Conservation (phyloP, 2,329 filamentous ascomycete species). For the Leptosphaerulina australis region DNA sequence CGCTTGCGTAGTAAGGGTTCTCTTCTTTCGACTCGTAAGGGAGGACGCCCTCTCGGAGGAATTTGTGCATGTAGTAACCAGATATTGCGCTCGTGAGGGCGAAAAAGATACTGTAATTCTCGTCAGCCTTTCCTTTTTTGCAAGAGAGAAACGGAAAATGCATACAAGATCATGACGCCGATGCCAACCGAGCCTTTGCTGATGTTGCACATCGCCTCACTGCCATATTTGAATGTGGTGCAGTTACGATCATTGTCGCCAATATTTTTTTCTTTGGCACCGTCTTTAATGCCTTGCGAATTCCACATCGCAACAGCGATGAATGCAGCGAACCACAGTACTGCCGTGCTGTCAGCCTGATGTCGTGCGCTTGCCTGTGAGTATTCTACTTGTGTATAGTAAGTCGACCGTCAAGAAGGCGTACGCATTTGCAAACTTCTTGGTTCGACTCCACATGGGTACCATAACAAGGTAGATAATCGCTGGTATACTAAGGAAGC, state of each 20-base stretch:
- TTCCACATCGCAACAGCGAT: slow-evolving; percentile 63
- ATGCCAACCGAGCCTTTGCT: slow-evolving; percentile 62
- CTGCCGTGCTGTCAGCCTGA: slow-evolving; percentile 7
- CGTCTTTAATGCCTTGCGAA: slow-evolving; percentile 58
- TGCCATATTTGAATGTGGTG: slow-evolving; percentile 62
- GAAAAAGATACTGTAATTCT: slow-evolving; percentile 58
- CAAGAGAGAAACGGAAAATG: slow-evolving; percentile 5
- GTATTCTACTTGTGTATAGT: slow-evolving; percentile 47
- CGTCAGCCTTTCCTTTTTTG: background rate
- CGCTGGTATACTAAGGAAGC: slow-evolving; percentile 64
- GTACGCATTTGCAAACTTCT: slow-evolving; percentile 64
- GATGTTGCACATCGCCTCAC: slow-evolving; percentile 61
- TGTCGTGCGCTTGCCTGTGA: no score
- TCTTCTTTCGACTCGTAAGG: slow-evolving; percentile 53
- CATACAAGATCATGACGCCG: slow-evolving; percentile 63
- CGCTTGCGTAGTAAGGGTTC: slow-evolving; percentile 52
- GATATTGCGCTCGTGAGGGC: slow-evolving; percentile 59
- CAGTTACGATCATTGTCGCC: slow-evolving; percentile 55
- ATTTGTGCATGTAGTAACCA: slow-evolving; percentile 61
- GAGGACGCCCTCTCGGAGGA: slow-evolving; percentile 62
- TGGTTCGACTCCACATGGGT: slow-evolving; percentile 65
- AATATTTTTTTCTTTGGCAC: slow-evolving; percentile 51
- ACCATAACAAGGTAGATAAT: slow-evolving; percentile 66
- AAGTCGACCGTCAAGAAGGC: slow-evolving; percentile 63
- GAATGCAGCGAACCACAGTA: slow-evolving; percentile 67